Percentiles rank a stretch among this genome's conserved stretches.
phyloP scores from a whole-genome alignment of 805 yeast species.

The Hanseniaspora pseudoguilliermondii region DNA sequence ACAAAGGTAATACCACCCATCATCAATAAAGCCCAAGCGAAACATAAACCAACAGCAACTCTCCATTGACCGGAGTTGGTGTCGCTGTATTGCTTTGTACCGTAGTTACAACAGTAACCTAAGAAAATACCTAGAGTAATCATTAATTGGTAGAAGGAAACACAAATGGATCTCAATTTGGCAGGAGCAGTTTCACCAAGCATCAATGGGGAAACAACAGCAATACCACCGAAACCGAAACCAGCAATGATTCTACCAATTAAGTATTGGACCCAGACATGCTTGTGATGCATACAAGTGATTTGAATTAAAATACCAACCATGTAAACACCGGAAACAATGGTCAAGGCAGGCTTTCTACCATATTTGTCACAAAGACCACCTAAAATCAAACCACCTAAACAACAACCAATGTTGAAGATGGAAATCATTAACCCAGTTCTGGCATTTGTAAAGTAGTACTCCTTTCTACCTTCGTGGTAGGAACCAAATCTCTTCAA shows the following conservation, averaged over 20 bases:
- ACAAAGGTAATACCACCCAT: slow-evolving; percentile 40
- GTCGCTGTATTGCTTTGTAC: slow-evolving; percentile 35
- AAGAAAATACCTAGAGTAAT: slow-evolving; percentile 54
- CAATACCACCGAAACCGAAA: slow-evolving; percentile 58
- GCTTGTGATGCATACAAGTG: slow-evolving; percentile 30
- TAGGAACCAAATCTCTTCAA: slow-evolving; percentile 39
- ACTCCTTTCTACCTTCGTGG: slow-evolving; percentile 27
- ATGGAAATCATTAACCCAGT: slow-evolving; percentile 42
- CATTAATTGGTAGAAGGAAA: slow-evolving; percentile 48
- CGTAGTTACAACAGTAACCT: slow-evolving; percentile 57
- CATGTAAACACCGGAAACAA: slow-evolving; percentile 43
- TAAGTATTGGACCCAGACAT: slow-evolving; percentile 49
- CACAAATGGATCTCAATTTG: slow-evolving; percentile 49
- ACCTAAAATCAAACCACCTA: slow-evolving; percentile 50
- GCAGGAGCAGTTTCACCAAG: slow-evolving; percentile 50
- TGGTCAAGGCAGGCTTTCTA: slow-evolving; percentile 44
- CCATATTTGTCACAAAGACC: slow-evolving; percentile 48
- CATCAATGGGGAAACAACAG: slow-evolving; percentile 61
- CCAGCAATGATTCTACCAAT: slow-evolving; percentile 64
- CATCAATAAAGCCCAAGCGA: slow-evolving; percentile 29
- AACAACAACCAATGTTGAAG: slow-evolving; percentile 58
- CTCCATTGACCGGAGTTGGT: slow-evolving; percentile 45
- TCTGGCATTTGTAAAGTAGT: slow-evolving; percentile 34
- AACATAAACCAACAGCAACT: slow-evolving; percentile 45
- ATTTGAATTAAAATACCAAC: slow-evolving; percentile 53